phyloP scores from a whole-genome alignment of 2,329 filamentous ascomycete genomes.

The Aspergillus bombycis region DNA sequence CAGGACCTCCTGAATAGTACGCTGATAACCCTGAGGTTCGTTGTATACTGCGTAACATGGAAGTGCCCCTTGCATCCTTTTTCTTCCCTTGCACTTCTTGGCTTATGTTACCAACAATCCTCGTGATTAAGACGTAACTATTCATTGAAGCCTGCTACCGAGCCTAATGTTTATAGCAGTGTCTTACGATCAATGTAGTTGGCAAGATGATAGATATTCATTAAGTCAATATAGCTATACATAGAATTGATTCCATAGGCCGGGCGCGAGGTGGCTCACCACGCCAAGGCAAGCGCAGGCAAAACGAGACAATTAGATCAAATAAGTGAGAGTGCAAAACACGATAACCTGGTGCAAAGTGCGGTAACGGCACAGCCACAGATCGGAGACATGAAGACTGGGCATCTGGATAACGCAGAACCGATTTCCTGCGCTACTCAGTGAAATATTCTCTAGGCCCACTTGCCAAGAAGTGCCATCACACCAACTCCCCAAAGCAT shows the following conservation, averaged over 20 bases:
- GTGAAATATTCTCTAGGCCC: constrained; percentile 41
- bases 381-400: neutral
- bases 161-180: neutral
- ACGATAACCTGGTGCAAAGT: neutral
- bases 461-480: constrained; percentile 57
- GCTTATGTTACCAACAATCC: neutral
- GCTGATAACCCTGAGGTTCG: neutral
- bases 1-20: neutral
- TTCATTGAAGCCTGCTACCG: neutral
- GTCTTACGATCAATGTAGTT: neutral
- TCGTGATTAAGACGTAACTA: neutral
- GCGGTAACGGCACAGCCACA: neutral
- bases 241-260: neutral
- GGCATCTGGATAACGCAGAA: neutral
- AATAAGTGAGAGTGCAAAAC: neutral
- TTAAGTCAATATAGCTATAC: neutral
- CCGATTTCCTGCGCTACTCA: neutral
- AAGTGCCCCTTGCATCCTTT: no score
- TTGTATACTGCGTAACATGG: neutral
- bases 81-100: neutral
- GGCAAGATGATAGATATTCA: neutral
- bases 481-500: constrained; percentile 46
- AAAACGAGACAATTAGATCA: neutral
- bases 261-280: neutral
- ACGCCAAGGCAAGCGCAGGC: neutral